phyloP scores from a whole-genome alignment of 345 rosid genomes.

The Orychophragmus violaceus region DNA sequence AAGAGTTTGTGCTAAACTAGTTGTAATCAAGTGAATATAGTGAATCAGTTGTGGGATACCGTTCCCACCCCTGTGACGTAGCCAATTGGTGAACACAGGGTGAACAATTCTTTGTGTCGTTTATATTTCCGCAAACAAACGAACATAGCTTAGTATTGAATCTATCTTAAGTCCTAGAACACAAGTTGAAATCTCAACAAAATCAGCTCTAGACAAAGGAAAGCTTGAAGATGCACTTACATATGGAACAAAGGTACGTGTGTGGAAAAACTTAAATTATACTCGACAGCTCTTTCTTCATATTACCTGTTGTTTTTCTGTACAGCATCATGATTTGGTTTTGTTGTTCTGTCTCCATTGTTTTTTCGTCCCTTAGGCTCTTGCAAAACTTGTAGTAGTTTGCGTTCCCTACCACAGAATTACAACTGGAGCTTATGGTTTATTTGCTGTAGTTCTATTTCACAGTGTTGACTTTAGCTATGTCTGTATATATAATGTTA shows the following conservation, averaged over 20 bases:
- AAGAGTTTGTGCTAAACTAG: no score
- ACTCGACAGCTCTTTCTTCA: conserved; percentile 11
- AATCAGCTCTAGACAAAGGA: conserved; percentile 97
- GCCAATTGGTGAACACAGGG: no score
- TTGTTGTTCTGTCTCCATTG: no score
- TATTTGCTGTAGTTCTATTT: conserved; percentile 95
- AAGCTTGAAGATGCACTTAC: conserved; percentile 99
- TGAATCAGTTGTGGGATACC: no score
- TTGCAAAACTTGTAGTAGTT: conserved; percentile 92
- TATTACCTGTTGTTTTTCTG: conserved; percentile 1
- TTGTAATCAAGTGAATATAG: no score
- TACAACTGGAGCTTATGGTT: conserved; percentile 99
- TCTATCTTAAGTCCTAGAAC: no score
- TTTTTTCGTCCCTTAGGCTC: conserved; percentile 73
- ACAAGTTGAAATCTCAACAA: no score
- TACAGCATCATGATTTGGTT: conserved; percentile 15
- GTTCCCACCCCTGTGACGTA: no score
- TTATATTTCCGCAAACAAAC: no score
- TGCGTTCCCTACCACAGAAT: conserved; percentile 98
- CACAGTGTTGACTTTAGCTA: conserved; percentile 99
- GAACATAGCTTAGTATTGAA: no score
- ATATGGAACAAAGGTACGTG: conserved; percentile 82
- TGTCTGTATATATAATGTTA: conserved; percentile 38
- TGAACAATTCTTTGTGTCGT: no score
- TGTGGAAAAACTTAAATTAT: no score